Base-by-base conservation (phyloP, 1,284 basidiomycete genomes). In the Ganoderma lucidum region DNA sequence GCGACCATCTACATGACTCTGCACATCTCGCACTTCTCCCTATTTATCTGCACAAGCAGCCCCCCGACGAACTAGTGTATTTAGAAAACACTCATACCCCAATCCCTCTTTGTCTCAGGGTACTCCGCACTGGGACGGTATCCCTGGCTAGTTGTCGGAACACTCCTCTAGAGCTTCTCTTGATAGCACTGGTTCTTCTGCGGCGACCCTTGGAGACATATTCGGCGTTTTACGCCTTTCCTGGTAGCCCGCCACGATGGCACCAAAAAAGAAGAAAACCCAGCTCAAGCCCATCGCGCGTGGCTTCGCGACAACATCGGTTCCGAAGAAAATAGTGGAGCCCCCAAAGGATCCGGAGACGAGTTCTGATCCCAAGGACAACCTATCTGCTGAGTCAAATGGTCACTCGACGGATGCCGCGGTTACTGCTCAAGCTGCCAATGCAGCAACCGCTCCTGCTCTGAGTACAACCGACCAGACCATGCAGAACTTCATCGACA, bases 261-360 rank as follows among this genome's bases (percentile, higher is more conserved):
- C 95, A 93, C 87, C 90, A 63, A 96, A 96, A 86, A 96, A 95
- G 84, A 95, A 92, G 86, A 96, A 94, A 82, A 87, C 90, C 1
- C 91, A 94, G 74, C 78, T 94, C 75, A 96, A 95, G 81, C 90
- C 93, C 68, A 83, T 92, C 69, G 87, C 78, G 51, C 86, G 91
- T 67, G 94, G 93, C 17, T 96, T 97, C 77, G 93, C 95, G 51
- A 96, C 96, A 1, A 95, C 93, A 9, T 98, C 96, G 35, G 88
- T 92, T 62, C 95, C 92, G 66, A 97, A 94, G 87, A 97, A 95
- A 81, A 83, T 85, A 56, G 82, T 83, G 61, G 80, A 82, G 53
- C 74, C 73, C 30, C 70, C 71, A 35, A 77, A 80, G 56, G 77
- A 80, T 53, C 53, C 65, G 30, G 74, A 70, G 51, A 45, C 53